Conservation (phyloP, 148 eudicot species). For the Vaccinium vitisidaea region DNA sequence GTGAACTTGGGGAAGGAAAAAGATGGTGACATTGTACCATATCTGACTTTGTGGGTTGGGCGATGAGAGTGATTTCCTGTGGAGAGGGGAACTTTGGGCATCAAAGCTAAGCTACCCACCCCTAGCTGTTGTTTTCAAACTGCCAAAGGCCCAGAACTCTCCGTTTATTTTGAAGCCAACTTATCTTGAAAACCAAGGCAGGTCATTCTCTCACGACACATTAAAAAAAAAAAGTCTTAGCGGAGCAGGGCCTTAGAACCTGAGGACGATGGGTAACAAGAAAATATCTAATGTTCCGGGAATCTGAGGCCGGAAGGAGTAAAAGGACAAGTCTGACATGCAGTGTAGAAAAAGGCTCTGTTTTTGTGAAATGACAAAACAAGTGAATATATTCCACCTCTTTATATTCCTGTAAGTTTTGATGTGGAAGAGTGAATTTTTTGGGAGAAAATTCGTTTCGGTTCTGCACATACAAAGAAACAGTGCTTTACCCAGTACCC, state of each 20-base stretch:
- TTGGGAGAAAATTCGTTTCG: not conserved
- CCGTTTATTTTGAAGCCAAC: too few relatives aligned
- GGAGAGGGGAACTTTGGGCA: constrained; percentile 5
- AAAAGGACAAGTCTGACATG: not conserved
- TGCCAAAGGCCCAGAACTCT: too few relatives aligned
- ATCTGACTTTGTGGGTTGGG: constrained; percentile 11
- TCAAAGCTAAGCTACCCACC: constrained; percentile 1
- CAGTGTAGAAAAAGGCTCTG: not conserved
- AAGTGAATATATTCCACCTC: not conserved
- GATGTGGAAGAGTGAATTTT: not conserved
- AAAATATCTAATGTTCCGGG: not conserved
- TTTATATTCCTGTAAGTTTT: not conserved
- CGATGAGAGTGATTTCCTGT: not conserved
- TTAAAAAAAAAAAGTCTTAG: too few relatives aligned
- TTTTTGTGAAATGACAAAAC: not conserved
- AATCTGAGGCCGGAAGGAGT: not conserved
- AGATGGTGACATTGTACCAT: constrained; percentile 16
- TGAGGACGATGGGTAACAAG: not conserved
- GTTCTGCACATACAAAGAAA: not conserved
- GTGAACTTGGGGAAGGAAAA: not conserved
- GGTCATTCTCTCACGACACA: too few relatives aligned
- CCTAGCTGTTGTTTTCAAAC: not conserved
- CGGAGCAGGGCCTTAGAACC: too few relatives aligned
- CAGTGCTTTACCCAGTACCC: not conserved
- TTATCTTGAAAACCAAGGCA: too few relatives aligned